Evolutionary conservation across 768 basidiomycete genomes (phyloP), one percentile per base, ranked within the genome.

Genomic region (Hygrophorus pudorinus): DNA sequence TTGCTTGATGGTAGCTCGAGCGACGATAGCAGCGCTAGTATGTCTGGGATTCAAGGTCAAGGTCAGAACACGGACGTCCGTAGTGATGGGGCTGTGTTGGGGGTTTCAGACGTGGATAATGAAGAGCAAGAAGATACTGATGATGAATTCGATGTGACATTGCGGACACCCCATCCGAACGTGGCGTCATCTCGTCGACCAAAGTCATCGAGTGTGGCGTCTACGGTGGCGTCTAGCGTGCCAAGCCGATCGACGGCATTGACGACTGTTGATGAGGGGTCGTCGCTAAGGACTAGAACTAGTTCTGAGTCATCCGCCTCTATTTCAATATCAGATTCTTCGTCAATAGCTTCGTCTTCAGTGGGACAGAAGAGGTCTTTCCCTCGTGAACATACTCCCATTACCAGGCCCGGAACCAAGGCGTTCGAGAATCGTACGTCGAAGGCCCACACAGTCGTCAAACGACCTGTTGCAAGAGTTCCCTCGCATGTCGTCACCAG

Each of bases 81-180:
- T 7, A 17, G 31, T 5, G 21, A n/a, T 4, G 29, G 18, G 13
- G 21, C 24, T 28, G 20, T 45, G n/a, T 20, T 33, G 7, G 24
- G 24, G 4, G 13, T 12, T 16, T 27, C 42, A 7, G 45, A 47
- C 42, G 60, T 60, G 21, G 54, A 63, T n/a, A 59, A 61, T 33
- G 54, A 52, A 42, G 58, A 56, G 5, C 61, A 62, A 64, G 6
- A 31, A 18, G 68, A 71, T 5, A 71, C 77, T 20, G 81, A 83
- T 47, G 78, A 81, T 48, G 73, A 74, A 36, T 81, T 83, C 51
- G 69, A 85, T 43, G 65, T 75, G 27, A 85, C 84, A 1, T 64
- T 85, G 47, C 75, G 71, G 45, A 85, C 84, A 2, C 84, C 84
- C 8, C 59, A 68, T 46, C 63, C 60, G 33, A 51, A 59, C 33